Evolutionary conservation across 805 yeast genomes (phyloP).

Genomic region (Cyberlindnera saturnus): DNA sequence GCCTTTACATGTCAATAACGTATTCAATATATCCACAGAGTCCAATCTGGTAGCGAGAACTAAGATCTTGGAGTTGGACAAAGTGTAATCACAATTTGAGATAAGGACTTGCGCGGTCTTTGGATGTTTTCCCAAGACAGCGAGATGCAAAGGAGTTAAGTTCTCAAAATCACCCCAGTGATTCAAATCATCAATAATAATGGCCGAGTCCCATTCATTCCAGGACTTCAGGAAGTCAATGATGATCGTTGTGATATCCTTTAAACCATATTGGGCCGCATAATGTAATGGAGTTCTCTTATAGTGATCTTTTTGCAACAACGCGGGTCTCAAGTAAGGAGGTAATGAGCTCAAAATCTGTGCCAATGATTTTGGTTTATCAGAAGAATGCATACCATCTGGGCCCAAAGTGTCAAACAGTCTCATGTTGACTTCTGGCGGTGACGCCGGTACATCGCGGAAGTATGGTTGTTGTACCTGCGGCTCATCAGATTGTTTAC

Average conservation of each 20-base stretch:
- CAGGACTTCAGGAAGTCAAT: slow-evolving; percentile 52
- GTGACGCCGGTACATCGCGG: slow-evolving; percentile 37
- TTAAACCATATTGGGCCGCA: slow-evolving; percentile 80
- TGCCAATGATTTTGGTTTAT: slow-evolving; percentile 51
- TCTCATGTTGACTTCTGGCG: slow-evolving; percentile 42
- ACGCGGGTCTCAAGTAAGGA: slow-evolving; percentile 43
- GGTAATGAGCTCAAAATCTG: slow-evolving; percentile 55
- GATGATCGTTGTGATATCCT: slow-evolving; percentile 52
- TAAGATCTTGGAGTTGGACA: slow-evolving; percentile 52
- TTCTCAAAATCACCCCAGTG: slow-evolving; percentile 71
- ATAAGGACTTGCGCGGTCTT: slow-evolving; percentile 60
- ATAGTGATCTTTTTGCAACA: slow-evolving; percentile 69
- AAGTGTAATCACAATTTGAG: slow-evolving; percentile 31
- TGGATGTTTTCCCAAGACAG: slow-evolving; percentile 81
- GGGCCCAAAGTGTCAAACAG: slow-evolving; percentile 51
- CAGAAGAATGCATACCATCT: slow-evolving; percentile 56
- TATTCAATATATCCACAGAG: slow-evolving; percentile 47
- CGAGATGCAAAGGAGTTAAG: slow-evolving; percentile 75
- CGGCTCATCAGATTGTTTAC: slow-evolving; percentile 43
- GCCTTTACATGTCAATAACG: slow-evolving; percentile 48
- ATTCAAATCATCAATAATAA: slow-evolving; percentile 49
- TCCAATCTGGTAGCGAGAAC: slow-evolving; percentile 57
- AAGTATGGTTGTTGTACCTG: slow-evolving; percentile 2
- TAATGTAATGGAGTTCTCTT: slow-evolving; percentile 85
- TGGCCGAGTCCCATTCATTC: slow-evolving; percentile 44